Conservation (phyloP, 495 filamentous ascomycete genomes). For the Hyaloscypha variabilis region DNA sequence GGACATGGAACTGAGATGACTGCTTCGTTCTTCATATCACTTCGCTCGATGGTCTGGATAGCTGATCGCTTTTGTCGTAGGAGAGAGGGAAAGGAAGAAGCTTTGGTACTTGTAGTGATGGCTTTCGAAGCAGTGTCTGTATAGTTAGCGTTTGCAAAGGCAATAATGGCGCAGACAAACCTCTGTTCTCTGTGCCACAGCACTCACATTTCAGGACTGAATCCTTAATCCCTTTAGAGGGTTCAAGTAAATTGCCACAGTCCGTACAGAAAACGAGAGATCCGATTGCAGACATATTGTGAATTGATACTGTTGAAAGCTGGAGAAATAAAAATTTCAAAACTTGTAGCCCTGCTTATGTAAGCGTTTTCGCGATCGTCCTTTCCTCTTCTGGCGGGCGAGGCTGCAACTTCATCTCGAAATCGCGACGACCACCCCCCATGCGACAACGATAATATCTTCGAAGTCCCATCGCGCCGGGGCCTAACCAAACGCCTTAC, state of each 20-base stretch:
- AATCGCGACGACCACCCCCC: background rate
- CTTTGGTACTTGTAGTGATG: conserved; percentile 81
- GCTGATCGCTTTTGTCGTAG: conserved; percentile 83
- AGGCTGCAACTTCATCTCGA: conserved; percentile 14
- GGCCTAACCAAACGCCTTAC: background rate
- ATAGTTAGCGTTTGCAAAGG: conserved; percentile 6
- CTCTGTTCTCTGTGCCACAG: conserved; percentile 82
- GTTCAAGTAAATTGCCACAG: conserved; percentile 88
- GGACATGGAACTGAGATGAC: conserved; percentile 70
- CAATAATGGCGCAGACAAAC: conserved; percentile 42
- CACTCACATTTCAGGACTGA: conserved; percentile 79
- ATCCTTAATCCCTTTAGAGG: conserved; percentile 72
- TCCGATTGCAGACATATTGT: conserved; percentile 80
- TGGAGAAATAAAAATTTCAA: conserved; percentile 9
- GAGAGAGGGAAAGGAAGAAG: conserved; percentile 83
- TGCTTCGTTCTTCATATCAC: conserved; percentile 77
- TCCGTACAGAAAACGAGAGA: conserved; percentile 92
- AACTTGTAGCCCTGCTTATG: conserved; percentile 16
- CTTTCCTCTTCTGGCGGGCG: background rate
- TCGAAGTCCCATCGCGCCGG: background rate
- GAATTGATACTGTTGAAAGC: conserved; percentile 6
- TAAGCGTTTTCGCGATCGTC: background rate
- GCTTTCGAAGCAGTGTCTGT: conserved; percentile 80
- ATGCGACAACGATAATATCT: conserved; percentile 15
- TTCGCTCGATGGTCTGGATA: conserved; percentile 78